Conservation (phyloP, 148 eudicot species). For the Spergularia bocconei region DNA sequence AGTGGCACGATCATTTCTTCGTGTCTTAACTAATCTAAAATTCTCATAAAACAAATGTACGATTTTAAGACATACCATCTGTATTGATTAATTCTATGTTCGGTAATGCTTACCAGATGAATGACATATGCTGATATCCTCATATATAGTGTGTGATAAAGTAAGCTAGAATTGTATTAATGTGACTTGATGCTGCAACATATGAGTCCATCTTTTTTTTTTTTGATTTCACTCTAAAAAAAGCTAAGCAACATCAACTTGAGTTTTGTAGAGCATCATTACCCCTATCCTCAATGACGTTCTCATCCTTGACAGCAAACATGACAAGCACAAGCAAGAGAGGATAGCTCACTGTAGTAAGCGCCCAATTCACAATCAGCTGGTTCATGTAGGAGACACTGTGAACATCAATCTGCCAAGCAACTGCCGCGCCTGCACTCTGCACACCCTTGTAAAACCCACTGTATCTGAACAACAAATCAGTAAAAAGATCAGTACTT, state of each 20-base stretch:
- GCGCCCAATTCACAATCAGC: slow-evolving; percentile 64
- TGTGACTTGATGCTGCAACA: background rate
- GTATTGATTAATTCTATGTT: background rate
- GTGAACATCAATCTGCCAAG: slow-evolving; percentile 90
- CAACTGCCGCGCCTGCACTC: slow-evolving; percentile 92
- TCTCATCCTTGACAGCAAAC: slow-evolving; percentile 74
- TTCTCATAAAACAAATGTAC: background rate
- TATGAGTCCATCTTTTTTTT: slow-evolving; percentile 6
- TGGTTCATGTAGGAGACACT: slow-evolving; percentile 57
- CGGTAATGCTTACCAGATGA: background rate
- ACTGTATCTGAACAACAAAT: slow-evolving; percentile 55
- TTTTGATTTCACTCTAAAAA: background rate
- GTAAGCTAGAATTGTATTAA: background rate
- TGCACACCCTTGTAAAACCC: slow-evolving; percentile 97
- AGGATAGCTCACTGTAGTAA: slow-evolving; percentile 78
- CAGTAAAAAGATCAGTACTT: background rate
- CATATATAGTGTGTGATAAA: background rate
- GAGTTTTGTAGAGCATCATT: slow-evolving; percentile 25
- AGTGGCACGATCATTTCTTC: too few species aligned
- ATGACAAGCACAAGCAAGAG: slow-evolving; percentile 54
- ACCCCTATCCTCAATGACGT: slow-evolving; percentile 22
- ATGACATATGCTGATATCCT: background rate
- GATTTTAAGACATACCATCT: background rate
- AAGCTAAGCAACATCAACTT: slow-evolving; percentile 13
- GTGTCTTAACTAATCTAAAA: background rate